Base-by-base conservation (phyloP, 345 rosid genomes). In the Hibiscus tridactylites region DNA sequence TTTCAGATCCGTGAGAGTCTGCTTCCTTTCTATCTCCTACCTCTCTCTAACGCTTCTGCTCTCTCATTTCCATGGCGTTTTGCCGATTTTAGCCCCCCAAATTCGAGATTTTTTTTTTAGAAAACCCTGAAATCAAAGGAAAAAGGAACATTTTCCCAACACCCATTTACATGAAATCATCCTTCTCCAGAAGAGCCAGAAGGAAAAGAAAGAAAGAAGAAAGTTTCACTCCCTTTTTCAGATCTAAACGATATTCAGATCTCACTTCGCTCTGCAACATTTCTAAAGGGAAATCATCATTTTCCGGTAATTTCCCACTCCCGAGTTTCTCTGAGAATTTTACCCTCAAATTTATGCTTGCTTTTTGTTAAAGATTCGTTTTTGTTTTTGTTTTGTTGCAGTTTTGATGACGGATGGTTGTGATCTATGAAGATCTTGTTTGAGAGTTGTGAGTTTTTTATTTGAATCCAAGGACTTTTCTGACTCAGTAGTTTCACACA, bases 1-100 rank as follows among this genome's bases (percentile, higher is more conserved):
- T 80, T 77, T 81, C 79, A 76, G 83, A 78, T 85, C 82, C 84
- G 79, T 77, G 73, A 67, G 77, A 65, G 75, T 80, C 75, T 77
- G 77, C 75, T 37, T 61, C 24, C 57, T 28, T 11, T 64, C 76
- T n/a, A 4, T 57, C 29, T 19, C 28, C 56, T 50, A 52, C 16
- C 9, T n/a, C 57, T 52, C 53, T 26, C 12, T 37, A 11, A 24
- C 54, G 71, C 65, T 69, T 53, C 10, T 21, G 3, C 42, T 57
- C 54, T 50, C 53, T 63, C 68, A 35, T 66, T 64, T 76, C 59
- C 56, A 70, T 44, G 58, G 61, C 73, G 46, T 63, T 65, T 61
- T 68, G 15, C 73, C 29, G 61, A 24, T 57, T 9, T n/a, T 8
- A 68, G 9, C n/a, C 26, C 46, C 6, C 10, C 31, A 5, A 9